phyloP scores from a whole-genome alignment of 305 asterid species.

The Fraxinus nigra region DNA sequence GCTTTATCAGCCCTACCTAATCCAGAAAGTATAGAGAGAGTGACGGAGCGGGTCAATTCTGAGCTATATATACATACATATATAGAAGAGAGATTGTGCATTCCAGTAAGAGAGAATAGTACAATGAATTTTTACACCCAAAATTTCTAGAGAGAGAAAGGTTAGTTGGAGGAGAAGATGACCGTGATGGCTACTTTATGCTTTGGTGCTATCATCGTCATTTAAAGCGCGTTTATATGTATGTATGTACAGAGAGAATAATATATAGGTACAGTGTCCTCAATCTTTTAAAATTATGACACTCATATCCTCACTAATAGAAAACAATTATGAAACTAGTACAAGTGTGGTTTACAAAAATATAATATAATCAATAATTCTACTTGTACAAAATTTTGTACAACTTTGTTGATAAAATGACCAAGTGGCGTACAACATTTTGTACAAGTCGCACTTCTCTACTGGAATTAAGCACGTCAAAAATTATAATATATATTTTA shows the following conservation, averaged over 20 bases:
- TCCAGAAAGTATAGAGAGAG: slow-evolving; percentile 20
- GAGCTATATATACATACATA: slow-evolving; percentile 5
- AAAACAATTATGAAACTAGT: background rate
- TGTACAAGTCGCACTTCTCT: background rate
- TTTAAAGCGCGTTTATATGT: slow-evolving; percentile 16
- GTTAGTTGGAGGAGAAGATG: slow-evolving; percentile 36
- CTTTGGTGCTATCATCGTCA: slow-evolving; percentile 45
- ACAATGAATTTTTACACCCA: slow-evolving; percentile 27
- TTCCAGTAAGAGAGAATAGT: background rate
- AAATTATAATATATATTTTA: too few relatives aligned
- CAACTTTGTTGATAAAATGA: too few relatives aligned
- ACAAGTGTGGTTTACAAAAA: too few relatives aligned
- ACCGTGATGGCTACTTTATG: slow-evolving; percentile 38
- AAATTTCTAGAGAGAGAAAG: slow-evolving; percentile 40
- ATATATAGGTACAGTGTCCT: background rate
- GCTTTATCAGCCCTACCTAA: slow-evolving; percentile 21
- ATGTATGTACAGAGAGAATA: background rate
- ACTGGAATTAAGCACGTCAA: background rate
- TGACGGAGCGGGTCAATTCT: background rate
- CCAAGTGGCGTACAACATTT: too few relatives aligned
- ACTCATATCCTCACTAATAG: background rate
- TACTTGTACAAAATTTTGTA: too few relatives aligned
- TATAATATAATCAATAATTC: too few relatives aligned
- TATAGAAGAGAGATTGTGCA: slow-evolving; percentile 14
- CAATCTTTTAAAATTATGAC: background rate